phyloP scores from a whole-genome alignment of 2,329 filamentous ascomycete genomes.

The Fusarium kyushuense region DNA sequence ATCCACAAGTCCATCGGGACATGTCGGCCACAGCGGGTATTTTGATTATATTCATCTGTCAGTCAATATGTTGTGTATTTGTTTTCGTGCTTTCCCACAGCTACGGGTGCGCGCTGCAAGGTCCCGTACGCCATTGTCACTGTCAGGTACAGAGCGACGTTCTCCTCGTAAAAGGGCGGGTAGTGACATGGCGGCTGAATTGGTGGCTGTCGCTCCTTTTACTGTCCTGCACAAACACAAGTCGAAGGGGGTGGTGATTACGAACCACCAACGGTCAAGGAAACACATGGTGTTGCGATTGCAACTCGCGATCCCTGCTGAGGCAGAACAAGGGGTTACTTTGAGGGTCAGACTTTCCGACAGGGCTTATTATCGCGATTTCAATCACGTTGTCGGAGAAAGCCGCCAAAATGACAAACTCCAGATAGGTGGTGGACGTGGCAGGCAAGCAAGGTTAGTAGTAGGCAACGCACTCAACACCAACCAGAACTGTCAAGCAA shows the following conservation, averaged over 20 bases:
- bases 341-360: conserved; percentile 35
- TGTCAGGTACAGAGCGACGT: conserved; percentile 16
- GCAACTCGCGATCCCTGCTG: conserved; percentile 29
- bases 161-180: conserved; percentile 30
- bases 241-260: conserved; percentile 42
- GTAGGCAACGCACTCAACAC: too few relatives aligned
- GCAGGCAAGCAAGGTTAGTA: neutral
- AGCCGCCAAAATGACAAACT: conserved; percentile 14
- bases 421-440: neutral
- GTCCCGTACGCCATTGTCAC: conserved; percentile 31
- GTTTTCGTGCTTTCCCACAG: conserved; percentile 28
- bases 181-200: conserved; percentile 35
- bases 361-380: conserved; percentile 33
- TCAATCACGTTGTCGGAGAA: conserved; percentile 17
- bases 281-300: conserved; percentile 35
- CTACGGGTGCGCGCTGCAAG: conserved; percentile 32
- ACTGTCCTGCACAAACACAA: neutral
- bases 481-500: too few relatives aligned
- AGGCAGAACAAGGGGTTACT: conserved; percentile 19
- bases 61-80: conserved; percentile 12
- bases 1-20: conserved; percentile 6
- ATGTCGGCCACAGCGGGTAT: neutral
- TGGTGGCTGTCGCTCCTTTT: conserved; percentile 22
- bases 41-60: neutral
- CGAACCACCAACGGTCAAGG: conserved; percentile 26